These are phyloP conservation scores for Auricularia heimuer DNA, from an alignment of 768 basidiomycete species.

Conservation along the genomic window DNA sequence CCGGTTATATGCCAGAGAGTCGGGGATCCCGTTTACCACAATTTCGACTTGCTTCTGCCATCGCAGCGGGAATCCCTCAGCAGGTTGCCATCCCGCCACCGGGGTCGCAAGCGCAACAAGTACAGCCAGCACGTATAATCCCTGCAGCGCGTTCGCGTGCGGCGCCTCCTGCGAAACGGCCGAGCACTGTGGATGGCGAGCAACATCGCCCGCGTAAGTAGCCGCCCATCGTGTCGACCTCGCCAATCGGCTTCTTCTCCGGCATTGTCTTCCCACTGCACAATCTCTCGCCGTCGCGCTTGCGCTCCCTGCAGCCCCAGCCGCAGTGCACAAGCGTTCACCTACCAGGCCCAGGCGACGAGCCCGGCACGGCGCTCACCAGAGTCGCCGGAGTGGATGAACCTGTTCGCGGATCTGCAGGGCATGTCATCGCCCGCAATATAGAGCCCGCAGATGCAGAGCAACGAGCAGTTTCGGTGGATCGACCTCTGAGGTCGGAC, in stretches of 20 bases:
- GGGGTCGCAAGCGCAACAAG: no score
- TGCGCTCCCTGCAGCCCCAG: not conserved
- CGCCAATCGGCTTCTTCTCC: not conserved
- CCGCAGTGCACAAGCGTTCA: not conserved
- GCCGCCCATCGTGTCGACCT: not conserved
- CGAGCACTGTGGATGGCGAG: no score
- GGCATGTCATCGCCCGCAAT: not conserved
- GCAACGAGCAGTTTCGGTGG: not conserved
- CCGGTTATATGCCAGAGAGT: no score
- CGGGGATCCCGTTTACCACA: no score
- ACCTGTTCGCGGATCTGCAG: not conserved
- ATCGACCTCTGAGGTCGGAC: not conserved
- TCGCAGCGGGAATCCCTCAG: no score
- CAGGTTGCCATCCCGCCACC: no score
- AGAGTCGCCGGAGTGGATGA: not conserved
- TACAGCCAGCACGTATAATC: no score
- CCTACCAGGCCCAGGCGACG: not conserved
- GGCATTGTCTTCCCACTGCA: not conserved
- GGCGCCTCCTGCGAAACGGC: no score
- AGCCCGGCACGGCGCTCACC: not conserved
- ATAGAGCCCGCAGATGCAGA: not conserved
- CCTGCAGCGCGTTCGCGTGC: no score
- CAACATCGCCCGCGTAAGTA: no score
- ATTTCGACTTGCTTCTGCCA: no score
- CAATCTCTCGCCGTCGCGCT: not conserved